Base-by-base conservation (phyloP, 768 basidiomycete species). In the Boletus rubroflammeus region DNA sequence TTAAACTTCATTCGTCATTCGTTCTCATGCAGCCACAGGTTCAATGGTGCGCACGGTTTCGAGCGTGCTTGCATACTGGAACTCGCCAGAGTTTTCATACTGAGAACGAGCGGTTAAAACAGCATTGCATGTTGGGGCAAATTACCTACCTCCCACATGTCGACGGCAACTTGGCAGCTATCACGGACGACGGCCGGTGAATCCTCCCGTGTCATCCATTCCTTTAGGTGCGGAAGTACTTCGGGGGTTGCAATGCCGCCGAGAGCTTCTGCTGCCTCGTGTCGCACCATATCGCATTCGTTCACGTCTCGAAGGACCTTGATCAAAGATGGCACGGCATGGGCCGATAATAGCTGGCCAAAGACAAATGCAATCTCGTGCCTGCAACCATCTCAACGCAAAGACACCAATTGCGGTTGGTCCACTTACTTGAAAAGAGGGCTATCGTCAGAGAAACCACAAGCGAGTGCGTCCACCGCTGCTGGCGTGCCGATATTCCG, bases 321-420 rank as follows among this genome's bases (percentile, higher is more conserved):
- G 34, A 98, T 68, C 31, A 99, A 77, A 0, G 90, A 80, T 10
- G 95, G 93, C 21, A 98, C 89, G 0, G 93, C 88, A 67, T 94
- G 85, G 6, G 87, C 78, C 1, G 92, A 93, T 47, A 92, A 82
- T 40, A 99, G 80, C 74, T 99, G 97, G 13, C 97, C 97, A 65
- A 98, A 98, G 42, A 99, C 88, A 70, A 98, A 99, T 1, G 97
- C 97, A 44, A 99, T 93, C 70, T 99, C 97, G 70, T 99, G 97
- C 59, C 95, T 96, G 62, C 13, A 23, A 14, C n/a, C 46, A 21
- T 39, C 32, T 50, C 32, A 54, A 41, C 19, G 21, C 45, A 26
- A 23, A 13, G 32, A 50, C 3, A 11, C 23, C 35, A 26, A n/a
- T 23, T 19, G 17, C n/a, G 17, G 14, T 46, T 13, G 28, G 15